phyloP scores from a whole-genome alignment of 306 rosid species.

The Cicer pinnatifidum region DNA sequence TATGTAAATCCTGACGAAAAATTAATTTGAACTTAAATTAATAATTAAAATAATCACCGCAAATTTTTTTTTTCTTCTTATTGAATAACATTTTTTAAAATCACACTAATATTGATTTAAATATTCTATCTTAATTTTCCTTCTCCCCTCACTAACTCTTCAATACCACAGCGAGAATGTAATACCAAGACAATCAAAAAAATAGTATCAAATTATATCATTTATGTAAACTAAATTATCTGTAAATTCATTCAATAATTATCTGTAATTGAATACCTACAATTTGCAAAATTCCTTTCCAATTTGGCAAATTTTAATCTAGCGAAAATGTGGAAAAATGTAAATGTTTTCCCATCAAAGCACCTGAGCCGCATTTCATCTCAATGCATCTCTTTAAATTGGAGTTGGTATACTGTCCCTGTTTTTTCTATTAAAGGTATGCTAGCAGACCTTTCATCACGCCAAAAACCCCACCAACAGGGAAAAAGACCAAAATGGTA shows the following conservation, averaged over 20 bases:
- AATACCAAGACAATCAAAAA: not conserved
- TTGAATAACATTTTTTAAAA: not conserved
- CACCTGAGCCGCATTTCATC: conserved; percentile 4
- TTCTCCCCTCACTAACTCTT: not conserved
- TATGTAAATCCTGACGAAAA: too few species aligned
- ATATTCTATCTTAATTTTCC: not conserved
- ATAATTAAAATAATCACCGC: too few species aligned
- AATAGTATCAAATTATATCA: not conserved
- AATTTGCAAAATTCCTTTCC: conserved; percentile 40
- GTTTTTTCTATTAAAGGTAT: not conserved
- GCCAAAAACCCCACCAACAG: not conserved
- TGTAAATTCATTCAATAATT: not conserved
- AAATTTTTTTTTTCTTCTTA: too few species aligned
- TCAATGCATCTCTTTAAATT: conserved; percentile 1
- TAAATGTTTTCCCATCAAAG: not conserved
- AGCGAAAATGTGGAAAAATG: not conserved
- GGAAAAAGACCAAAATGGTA: not conserved
- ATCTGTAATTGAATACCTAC: conserved; percentile 12
- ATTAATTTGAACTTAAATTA: too few species aligned
- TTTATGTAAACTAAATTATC: conserved; percentile 24
- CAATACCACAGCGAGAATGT: not conserved
- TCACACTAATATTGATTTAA: not conserved
- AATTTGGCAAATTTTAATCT: conserved; percentile 14
- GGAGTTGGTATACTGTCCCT: conserved; percentile 3
- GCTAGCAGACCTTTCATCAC: conserved; percentile 10